Conservation (phyloP, 1,284 basidiomycete species). For the Cutaneotrichosporon sp. region DNA sequence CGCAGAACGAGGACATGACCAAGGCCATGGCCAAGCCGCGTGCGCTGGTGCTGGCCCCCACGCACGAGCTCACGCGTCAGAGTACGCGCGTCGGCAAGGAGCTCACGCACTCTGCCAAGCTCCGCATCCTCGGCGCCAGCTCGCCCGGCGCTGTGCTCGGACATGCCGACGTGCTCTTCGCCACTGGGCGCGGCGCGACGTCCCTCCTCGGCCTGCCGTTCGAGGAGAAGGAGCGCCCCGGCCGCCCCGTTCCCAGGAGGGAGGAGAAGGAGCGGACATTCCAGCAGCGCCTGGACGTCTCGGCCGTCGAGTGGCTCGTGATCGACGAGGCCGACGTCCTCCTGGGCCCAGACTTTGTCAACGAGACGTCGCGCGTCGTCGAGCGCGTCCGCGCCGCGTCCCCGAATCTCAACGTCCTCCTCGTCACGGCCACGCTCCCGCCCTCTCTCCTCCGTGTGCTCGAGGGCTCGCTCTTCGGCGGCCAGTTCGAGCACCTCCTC, state of each 20-base stretch:
- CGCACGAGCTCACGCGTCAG: conserved; percentile 82
- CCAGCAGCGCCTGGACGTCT: conserved; percentile 12
- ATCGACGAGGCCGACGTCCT: conserved; percentile 86
- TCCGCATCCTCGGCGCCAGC: conserved; percentile 67
- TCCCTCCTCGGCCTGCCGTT: conserved; percentile 84
- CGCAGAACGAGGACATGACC: background rate
- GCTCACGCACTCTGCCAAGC: conserved; percentile 70
- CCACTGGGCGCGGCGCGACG: conserved; percentile 76
- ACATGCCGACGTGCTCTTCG: conserved; percentile 68
- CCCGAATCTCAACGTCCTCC: conserved; percentile 57
- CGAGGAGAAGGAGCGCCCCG: conserved; percentile 51
- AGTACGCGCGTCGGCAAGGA: conserved; percentile 70
- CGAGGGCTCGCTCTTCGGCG: conserved; percentile 61
- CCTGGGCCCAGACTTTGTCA: conserved; percentile 78
- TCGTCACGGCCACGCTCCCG: conserved; percentile 86
- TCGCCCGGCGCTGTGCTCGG: conserved; percentile 52
- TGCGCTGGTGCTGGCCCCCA: conserved; percentile 77
- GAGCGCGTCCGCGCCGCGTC: conserved; percentile 58
- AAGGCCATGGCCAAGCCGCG: conserved; percentile 61
- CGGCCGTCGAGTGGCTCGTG: conserved; percentile 73
- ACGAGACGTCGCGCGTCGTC: conserved; percentile 67
- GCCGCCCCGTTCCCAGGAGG: background rate
- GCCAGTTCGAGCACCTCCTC: conserved; percentile 61
- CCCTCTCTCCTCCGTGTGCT: conserved; percentile 70
- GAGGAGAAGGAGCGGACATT: conserved; percentile 5